phyloP scores from a whole-genome alignment of 441 rosid species.

The Pelargonium myrrhifolium region DNA sequence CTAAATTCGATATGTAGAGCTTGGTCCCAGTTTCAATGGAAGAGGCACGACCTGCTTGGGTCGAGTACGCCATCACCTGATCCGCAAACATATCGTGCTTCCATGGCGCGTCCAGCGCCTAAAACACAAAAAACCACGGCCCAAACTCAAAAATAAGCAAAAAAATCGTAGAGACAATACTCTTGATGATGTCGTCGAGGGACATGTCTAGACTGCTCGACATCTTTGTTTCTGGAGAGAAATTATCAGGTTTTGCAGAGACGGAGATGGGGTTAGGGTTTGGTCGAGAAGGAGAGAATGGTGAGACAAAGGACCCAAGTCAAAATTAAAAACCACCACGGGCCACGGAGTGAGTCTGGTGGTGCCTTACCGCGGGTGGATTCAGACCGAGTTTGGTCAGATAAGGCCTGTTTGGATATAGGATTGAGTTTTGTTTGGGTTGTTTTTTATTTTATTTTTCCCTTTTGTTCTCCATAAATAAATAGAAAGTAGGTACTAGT shows the following conservation, averaged over 20 bases:
- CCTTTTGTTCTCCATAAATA: no score
- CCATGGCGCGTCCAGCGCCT: constrained; percentile 90
- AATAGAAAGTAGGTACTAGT: no score
- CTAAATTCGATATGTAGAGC: constrained; percentile 82
- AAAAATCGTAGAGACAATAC: constrained; percentile 32
- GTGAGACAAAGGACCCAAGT: background rate
- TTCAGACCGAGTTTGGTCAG: no score
- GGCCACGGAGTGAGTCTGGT: no score
- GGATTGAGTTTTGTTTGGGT: no score
- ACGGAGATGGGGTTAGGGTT: background rate
- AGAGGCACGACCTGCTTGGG: constrained; percentile 44
- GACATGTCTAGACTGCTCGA: constrained; percentile 85
- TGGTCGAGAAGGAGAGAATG: background rate
- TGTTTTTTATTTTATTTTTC: no score
- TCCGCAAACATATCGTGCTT: constrained; percentile 74
- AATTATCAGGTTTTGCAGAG: background rate
- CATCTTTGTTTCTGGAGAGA: constrained; percentile 30
- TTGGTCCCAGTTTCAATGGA: constrained; percentile 87
- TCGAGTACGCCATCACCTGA: constrained; percentile 34
- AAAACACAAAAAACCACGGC: constrained; percentile 20
- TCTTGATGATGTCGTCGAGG: constrained; percentile 85
- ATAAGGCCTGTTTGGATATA: no score
- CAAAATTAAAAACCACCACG: background rate
- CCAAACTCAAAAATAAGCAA: constrained; percentile 16
- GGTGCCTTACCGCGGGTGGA: no score